Conservation (phyloP, 257 asterid species). For the Solanum corneliomulleri region DNA sequence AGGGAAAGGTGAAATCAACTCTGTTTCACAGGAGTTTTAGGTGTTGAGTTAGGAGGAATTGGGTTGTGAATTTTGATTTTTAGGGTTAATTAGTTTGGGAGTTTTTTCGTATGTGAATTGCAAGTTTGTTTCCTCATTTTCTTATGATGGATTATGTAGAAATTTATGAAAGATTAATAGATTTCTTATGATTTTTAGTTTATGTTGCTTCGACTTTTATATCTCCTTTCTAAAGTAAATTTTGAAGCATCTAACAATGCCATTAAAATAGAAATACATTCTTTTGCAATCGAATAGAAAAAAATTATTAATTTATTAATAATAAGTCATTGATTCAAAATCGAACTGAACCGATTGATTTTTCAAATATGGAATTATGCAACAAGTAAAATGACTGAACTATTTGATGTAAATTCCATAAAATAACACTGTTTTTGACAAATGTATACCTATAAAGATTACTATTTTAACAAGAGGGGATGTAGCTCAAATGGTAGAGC, state of each 20-base stretch:
- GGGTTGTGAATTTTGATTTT: neutral
- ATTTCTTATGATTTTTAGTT: neutral
- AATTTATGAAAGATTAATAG: neutral
- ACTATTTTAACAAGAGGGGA: slow-evolving; percentile 15
- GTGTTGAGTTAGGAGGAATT: neutral
- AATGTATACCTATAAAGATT: neutral
- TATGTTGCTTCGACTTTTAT: neutral
- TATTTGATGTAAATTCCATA: neutral
- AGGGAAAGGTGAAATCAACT: slow-evolving; percentile 22
- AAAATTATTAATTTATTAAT: no score
- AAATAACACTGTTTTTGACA: no score
- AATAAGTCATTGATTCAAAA: no score
- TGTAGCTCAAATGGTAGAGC: slow-evolving; percentile 99
- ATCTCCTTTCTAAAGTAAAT: neutral
- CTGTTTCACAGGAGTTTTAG: slow-evolving; percentile 51
- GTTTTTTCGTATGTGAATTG: neutral
- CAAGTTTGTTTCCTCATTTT: neutral
- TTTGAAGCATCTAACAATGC: no score
- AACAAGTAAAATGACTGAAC: neutral
- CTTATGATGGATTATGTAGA: neutral
- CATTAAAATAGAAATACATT: no score
- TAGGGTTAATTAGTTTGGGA: neutral
- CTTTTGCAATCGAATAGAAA: no score
- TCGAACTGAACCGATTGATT: no score
- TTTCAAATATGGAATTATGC: neutral